These are phyloP conservation scores for Salix purpurea DNA, from an alignment of 345 rosid genomes.

Conservation along the genomic window DNA sequence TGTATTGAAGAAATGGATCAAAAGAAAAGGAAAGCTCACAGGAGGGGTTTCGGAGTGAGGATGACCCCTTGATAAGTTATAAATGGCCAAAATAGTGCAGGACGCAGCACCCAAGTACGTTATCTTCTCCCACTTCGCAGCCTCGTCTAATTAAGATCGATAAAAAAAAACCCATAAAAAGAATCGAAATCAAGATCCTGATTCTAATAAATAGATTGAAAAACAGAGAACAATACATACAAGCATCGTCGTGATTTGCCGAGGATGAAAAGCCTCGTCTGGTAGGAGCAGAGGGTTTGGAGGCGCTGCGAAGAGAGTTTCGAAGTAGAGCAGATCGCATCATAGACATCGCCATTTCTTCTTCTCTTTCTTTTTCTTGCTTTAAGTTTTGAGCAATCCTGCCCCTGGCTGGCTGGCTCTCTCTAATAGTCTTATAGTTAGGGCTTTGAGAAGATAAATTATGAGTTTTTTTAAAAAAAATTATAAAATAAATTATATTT, in stretches of 20 bases:
- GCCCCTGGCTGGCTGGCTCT: neutral
- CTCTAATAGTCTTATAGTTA: no score
- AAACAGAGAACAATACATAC: slow-evolving; percentile 33
- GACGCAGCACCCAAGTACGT: slow-evolving; percentile 61
- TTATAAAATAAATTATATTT: no score
- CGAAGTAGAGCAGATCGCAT: slow-evolving; percentile 70
- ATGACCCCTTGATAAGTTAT: slow-evolving; percentile 79
- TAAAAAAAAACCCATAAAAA: neutral
- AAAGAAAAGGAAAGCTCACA: slow-evolving; percentile 40
- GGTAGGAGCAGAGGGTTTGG: slow-evolving; percentile 49
- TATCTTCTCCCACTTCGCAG: slow-evolving; percentile 92
- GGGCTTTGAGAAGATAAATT: no score
- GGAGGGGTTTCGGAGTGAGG: slow-evolving; percentile 81
- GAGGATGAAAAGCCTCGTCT: slow-evolving; percentile 70
- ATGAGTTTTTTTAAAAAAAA: no score
- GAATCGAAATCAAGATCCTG: neutral
- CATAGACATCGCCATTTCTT: slow-evolving; percentile 62
- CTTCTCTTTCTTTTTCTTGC: neutral
- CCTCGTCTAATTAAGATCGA: slow-evolving; percentile 48
- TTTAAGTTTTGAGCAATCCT: neutral
- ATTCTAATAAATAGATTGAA: neutral
- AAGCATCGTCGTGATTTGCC: slow-evolving; percentile 65
- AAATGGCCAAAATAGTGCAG: slow-evolving; percentile 54
- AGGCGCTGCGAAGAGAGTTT: slow-evolving; percentile 46
- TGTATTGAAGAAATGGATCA: neutral